Conservation (phyloP, 2,329 filamentous ascomycete species). For the Fusarium lyarnte region DNA sequence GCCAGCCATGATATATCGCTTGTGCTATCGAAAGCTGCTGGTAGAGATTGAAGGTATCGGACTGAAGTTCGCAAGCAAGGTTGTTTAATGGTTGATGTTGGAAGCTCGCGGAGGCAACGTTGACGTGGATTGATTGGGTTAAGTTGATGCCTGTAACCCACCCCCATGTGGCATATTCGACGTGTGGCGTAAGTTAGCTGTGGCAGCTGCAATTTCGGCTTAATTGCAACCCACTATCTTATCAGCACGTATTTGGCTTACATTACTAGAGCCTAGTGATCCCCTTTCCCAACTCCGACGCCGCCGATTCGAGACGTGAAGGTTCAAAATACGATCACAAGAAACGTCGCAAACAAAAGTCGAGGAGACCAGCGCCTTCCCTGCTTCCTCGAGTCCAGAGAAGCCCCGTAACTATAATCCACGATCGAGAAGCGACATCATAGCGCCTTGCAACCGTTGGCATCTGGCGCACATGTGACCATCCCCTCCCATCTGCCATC, state of each 20-base stretch:
- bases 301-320: constrained; percentile 37
- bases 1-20: constrained; percentile 39
- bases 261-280: constrained; percentile 40
- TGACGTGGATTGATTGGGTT: constrained; percentile 23
- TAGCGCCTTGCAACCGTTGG: constrained; percentile 32
- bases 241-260: constrained; percentile 38
- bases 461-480: constrained; percentile 43
- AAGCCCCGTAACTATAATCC: constrained; percentile 10
- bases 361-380: neutral
- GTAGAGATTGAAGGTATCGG: neutral
- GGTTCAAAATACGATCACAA: constrained; percentile 28
- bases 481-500: constrained; percentile 30
- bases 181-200: constrained; percentile 14
- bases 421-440: constrained; percentile 27
- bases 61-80: constrained; percentile 10
- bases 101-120: constrained; percentile 27
- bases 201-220: constrained; percentile 39
- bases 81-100: constrained; percentile 7
- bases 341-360: constrained; percentile 19
- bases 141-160: constrained; percentile 21
- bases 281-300: constrained; percentile 42
- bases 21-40: neutral
- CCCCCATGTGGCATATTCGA: constrained; percentile 4
- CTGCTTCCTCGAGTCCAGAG: neutral
- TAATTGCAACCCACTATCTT: constrained; percentile 41